Evolutionary conservation across 139 green algal genomes (phyloP).

Genomic region (Pleodorina starrii): DNA sequence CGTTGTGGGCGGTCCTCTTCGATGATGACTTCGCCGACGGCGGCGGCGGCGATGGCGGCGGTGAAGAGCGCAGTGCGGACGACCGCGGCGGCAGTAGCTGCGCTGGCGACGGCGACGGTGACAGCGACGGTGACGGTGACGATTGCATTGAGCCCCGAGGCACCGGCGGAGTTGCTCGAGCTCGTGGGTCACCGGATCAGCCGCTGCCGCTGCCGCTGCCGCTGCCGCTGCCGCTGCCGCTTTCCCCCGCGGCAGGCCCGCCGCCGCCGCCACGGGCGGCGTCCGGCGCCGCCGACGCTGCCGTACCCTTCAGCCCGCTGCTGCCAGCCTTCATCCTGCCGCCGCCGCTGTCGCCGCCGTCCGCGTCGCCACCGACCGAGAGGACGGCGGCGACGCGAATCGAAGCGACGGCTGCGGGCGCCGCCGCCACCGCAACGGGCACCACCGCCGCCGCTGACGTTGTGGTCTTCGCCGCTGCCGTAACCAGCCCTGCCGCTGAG

Average conservation of each 20-base stretch:
- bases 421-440: background rate
- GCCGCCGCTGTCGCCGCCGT: constrained; percentile 9
- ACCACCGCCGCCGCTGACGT: background rate
- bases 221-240: background rate
- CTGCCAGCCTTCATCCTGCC: constrained; percentile 15
- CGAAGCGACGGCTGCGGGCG: too few species aligned
- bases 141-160: too few species aligned
- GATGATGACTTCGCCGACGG: background rate
- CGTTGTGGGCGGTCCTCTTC: constrained; percentile 22
- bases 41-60: background rate
- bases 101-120: background rate
- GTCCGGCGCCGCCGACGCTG: background rate
- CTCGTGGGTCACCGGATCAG: too few species aligned
- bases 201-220: too few species aligned
- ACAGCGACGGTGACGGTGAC: background rate
- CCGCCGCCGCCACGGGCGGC: too few species aligned
- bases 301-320: background rate
- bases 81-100: background rate
- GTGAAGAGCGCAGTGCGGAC: background rate
- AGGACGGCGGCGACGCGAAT: background rate
- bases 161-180: too few species aligned
- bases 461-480: background rate
- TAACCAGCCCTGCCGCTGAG: background rate
- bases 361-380: background rate
- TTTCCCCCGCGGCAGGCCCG: background rate